Evolutionary conservation across 148 eudicot species (phyloP).

Genomic region (Cornus suecica): DNA sequence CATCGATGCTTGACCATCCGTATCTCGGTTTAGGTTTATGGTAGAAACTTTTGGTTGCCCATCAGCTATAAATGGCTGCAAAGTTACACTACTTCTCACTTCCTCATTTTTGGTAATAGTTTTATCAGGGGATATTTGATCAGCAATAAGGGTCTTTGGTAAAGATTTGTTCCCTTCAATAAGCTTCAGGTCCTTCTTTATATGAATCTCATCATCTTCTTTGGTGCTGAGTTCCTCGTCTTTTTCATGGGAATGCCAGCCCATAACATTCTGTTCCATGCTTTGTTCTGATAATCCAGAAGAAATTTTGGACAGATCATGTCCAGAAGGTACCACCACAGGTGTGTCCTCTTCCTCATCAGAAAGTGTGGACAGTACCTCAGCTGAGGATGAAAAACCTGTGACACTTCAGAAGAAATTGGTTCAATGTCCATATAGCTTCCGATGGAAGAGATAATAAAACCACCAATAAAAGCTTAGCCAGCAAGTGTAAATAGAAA

Average conservation of each 20-base stretch:
- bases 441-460: background rate
- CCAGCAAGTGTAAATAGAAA: background rate
- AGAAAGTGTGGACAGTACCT: conserved; percentile 22
- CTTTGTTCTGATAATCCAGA: conserved; percentile 26
- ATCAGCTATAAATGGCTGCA: conserved; percentile 18
- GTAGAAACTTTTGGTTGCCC: conserved; percentile 25
- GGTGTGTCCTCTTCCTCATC: conserved; percentile 45
- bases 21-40: conserved; percentile 15
- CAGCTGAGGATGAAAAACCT: conserved; percentile 37
- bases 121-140: conserved; percentile 18
- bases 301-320: conserved; percentile 19
- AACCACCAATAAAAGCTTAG: background rate
- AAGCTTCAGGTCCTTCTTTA: conserved; percentile 19
- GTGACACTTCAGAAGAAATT: conserved; percentile 39
- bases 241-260: conserved; percentile 21
- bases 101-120: conserved; percentile 17
- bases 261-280: conserved; percentile 14
- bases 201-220: conserved; percentile 26
- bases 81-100: conserved; percentile 21
- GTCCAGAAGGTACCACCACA: conserved; percentile 19
- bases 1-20: conserved; percentile 16
- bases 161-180: conserved; percentile 15
- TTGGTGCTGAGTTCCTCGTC: conserved; percentile 26
- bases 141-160: conserved; percentile 8
- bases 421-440: background rate